Evolutionary conservation across 2,329 filamentous ascomycete genomes (phyloP), one percentile per base, ranked within the genome.

Genomic region (Stenocarpella maydis): DNA sequence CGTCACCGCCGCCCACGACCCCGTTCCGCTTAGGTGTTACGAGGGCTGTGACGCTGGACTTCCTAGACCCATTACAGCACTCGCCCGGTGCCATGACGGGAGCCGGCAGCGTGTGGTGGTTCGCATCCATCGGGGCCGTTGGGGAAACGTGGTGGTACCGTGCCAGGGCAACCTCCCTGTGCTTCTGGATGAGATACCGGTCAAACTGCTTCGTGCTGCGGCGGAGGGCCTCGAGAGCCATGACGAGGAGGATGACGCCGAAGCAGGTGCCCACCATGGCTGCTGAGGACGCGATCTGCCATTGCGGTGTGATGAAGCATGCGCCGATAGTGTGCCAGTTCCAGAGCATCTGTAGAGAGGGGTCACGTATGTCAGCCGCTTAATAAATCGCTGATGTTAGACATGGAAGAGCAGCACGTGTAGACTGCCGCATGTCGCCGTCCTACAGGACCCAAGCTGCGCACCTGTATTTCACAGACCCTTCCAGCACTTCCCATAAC

Each of bases 211-310:
- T 90, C 73, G 87, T 85, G 28, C 86, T 74, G 37, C 92, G 90
- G 61, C 93, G 91, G 26, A 96, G 85, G 69, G 90, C 82, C 76
- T 96, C 92, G 74, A 96, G 90, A 7, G 81, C 75, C 65, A 95
- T 85, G 73, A 92, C 91, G 65, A 97, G 88, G n/a, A 91, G 81
- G 71, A 94, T 83, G 43, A 94, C 89, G 71, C 91, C 92, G 76
- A 97, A 90, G 81, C 93, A 96, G 65, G 90, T 92, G 26, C 91
- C 92, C 58, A 91, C 92, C 77, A 97, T 95, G 86, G 91, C 91
- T 78, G 86, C 90, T 3, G 79, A 81, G 28, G 90, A 91, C 19
- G 82, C 90, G 78, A 95, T 87, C 75, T 89, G 89, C 92, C 93
- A 96, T 26, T 85, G 83, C 9, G 77, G 74, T 28, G 91, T 81